These are phyloP conservation scores for Boletus sp. DNA, from an alignment of 1,284 basidiomycete species.

Conservation along the genomic window DNA sequence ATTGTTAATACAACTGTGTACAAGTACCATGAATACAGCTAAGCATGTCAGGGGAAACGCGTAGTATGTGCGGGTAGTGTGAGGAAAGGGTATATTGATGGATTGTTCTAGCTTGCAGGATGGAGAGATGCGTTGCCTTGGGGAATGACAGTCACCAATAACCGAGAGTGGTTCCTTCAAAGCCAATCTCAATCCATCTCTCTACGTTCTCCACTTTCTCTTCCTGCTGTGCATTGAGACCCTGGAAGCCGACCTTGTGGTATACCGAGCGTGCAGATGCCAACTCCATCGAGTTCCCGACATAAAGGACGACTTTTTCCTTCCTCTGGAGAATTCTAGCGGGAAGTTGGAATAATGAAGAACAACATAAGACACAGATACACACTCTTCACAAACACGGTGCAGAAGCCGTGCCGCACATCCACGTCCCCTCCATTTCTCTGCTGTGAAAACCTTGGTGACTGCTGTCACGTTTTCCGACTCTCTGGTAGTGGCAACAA, in stretches of 20 bases:
- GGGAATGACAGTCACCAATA: conserved; percentile 39
- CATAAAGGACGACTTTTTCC: conserved; percentile 46
- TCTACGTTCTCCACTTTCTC: conserved; percentile 32
- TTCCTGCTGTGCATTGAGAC: conserved; percentile 30
- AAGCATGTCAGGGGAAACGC: neutral
- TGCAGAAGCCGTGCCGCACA: conserved; percentile 45
- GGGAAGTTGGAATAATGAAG: conserved; percentile 6
- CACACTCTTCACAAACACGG: conserved; percentile 40
- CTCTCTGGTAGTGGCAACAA: conserved; percentile 51
- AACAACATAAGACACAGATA: neutral
- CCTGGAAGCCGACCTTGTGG: conserved; percentile 46
- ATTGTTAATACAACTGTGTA: neutral
- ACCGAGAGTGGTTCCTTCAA: conserved; percentile 41
- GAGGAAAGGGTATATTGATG: neutral
- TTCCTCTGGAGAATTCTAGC: conserved; percentile 33
- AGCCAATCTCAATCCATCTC: conserved; percentile 52
- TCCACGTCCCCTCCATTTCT: conserved; percentile 37
- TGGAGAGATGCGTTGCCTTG: neutral
- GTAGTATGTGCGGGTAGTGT: neutral
- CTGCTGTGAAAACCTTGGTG: conserved; percentile 48
- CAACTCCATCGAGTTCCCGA: conserved; percentile 37
- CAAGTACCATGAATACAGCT: neutral
- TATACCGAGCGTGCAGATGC: conserved; percentile 45
- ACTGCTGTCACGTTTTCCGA: conserved; percentile 41
- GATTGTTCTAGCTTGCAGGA: neutral